Base-by-base conservation (phyloP, 306 rosid genomes). In the Vigna reflexopilosa region DNA sequence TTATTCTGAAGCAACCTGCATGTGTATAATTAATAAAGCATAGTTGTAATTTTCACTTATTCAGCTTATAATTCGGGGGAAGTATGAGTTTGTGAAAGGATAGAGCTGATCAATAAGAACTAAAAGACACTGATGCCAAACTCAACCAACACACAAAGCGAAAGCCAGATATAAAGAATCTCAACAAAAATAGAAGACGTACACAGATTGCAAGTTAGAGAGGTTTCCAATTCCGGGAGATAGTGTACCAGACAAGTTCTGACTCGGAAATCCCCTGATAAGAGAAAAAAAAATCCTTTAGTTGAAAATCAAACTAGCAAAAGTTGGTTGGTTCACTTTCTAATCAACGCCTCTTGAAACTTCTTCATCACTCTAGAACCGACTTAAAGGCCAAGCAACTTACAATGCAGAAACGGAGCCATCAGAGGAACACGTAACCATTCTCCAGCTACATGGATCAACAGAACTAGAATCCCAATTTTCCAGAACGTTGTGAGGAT, bases 361-460 rank as follows among this genome's bases (percentile, higher is more conserved):
- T 70, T 59, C 28, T 52, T 59, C 65, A 64, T 45, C 36, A 24
- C 52, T 24, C 62, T 45, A 47, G 47, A 68, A 77, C 73, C 52
- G 3, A 49, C 51, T 26, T 58, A 42, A 54, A 84, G 30, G 69
- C 4, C 45, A 40, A 67, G 81, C 58, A 76, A 89, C 93, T 89
- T 85, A 96, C 99, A 96, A 84, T 84, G 88, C 93, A 78, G 93
- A 91, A 70, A 96, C 99, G 17, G 67, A 93, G 76, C 97, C 97
- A 84, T 96, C 99, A n/a, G 86, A 0, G 50, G 90, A 76, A 83
- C 99, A 96, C 48, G 98, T 93, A 56, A 96, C 91, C 99, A 96
- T 96, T 85, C 99, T 91, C 99, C 99, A 96, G 83, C 99, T 91
- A 85, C 99, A 96, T 55, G 99, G 99, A 90, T 96, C 99, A 49